These are phyloP conservation scores for Biscogniauxia mediterranea DNA, from an alignment of 2,329 filamentous ascomycete species.

Conservation along the genomic window DNA sequence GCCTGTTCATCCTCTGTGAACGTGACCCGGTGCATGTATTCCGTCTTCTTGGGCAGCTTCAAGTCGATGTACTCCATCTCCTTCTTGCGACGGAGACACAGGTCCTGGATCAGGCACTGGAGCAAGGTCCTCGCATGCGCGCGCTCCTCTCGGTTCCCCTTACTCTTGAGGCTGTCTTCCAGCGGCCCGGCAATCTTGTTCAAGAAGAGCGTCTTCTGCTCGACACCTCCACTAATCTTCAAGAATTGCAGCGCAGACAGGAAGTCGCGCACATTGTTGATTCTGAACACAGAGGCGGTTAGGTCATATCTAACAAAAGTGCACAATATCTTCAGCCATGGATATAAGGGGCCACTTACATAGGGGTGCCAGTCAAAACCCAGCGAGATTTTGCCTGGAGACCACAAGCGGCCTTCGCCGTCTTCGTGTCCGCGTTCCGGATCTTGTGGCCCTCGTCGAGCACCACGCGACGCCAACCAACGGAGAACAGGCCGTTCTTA, in stretches of 20 bases:
- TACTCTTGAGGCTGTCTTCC: constrained; percentile 16
- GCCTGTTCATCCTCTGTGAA: constrained; percentile 72
- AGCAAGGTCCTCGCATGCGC: constrained; percentile 62
- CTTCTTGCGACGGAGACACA: constrained; percentile 80
- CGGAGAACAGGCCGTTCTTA: constrained; percentile 42
- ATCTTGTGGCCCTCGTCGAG: constrained; percentile 84
- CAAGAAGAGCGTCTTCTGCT: constrained; percentile 73
- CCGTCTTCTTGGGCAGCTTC: constrained; percentile 71
- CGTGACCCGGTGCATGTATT: constrained; percentile 72
- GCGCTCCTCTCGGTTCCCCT: constrained; percentile 42
- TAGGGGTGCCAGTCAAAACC: constrained; percentile 79
- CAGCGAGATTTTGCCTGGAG: constrained; percentile 72
- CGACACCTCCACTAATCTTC: constrained; percentile 70
- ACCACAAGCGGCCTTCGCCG: constrained; percentile 64
- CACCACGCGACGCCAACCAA: constrained; percentile 76
- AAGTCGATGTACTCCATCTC: constrained; percentile 87
- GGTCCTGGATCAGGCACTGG: constrained; percentile 73
- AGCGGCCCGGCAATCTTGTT: constrained; percentile 68
- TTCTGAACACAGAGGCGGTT: constrained; percentile 36
- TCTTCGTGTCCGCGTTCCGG: constrained; percentile 73
- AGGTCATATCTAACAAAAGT: constrained; percentile 17
- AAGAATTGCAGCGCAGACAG: constrained; percentile 79
- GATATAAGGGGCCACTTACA: constrained; percentile 43
- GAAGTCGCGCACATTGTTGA: constrained; percentile 79
- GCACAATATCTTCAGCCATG: not conserved